Evolutionary conservation across 1,139 yeast genomes (phyloP).

Genomic region (Pichia sp.): DNA sequence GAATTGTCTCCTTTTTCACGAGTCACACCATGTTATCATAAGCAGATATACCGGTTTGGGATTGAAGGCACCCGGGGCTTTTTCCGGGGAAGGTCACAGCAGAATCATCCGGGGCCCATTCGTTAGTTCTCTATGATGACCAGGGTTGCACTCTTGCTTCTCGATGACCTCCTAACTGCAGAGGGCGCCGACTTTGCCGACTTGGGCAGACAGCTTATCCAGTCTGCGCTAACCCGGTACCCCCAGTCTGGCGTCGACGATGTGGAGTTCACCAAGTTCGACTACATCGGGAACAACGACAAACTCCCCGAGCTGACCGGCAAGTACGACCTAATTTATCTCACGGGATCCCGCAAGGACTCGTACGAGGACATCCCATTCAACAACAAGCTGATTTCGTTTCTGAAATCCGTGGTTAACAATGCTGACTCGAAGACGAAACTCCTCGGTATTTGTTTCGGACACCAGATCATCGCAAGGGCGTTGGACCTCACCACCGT

Average conservation of each 20-base stretch:
- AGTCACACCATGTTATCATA: neutral
- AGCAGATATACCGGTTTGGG: neutral
- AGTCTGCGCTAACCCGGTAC: neutral
- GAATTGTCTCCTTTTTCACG: neutral
- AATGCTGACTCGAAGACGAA: conserved; percentile 34
- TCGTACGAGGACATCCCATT: conserved; percentile 39
- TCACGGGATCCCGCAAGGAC: conserved; percentile 66
- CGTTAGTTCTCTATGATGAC: neutral
- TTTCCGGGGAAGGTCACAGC: neutral
- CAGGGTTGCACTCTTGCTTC: conserved; percentile 14
- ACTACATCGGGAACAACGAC: conserved; percentile 39
- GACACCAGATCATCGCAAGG: conserved; percentile 73
- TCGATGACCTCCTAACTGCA: conserved; percentile 10
- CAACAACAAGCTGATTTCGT: conserved; percentile 42
- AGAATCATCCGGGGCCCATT: neutral
- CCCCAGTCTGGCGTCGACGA: neutral
- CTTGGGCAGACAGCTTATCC: conserved; percentile 37
- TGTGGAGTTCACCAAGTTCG: conserved; percentile 38
- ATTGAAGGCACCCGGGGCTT: neutral
- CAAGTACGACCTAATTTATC: conserved; percentile 40
- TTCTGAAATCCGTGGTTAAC: conserved; percentile 31
- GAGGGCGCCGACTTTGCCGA: conserved; percentile 53
- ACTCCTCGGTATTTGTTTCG: conserved; percentile 72
- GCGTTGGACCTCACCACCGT: conserved; percentile 60
- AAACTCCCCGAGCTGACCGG: conserved; percentile 33